phyloP scores from a whole-genome alignment of 345 rosid species.

The Aquilaria malaccensis region DNA sequence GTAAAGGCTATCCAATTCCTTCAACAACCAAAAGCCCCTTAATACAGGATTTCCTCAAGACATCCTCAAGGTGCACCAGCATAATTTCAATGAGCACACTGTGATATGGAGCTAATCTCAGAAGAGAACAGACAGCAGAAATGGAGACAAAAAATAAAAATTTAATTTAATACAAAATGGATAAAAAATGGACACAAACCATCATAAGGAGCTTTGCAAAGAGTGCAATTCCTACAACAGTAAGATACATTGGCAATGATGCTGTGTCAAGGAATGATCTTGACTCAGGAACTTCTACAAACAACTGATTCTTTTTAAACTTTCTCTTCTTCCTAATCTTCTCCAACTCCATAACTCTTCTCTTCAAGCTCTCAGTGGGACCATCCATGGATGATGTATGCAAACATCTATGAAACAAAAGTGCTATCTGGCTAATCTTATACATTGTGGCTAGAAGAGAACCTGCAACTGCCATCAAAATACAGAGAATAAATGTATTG shows the following conservation, averaged over 20 bases:
- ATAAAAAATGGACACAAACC: conserved; percentile 28
- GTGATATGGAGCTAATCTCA: too few species aligned
- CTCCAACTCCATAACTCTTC: conserved; percentile 40
- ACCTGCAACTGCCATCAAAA: conserved; percentile 2
- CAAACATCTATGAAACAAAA: conserved; percentile 29
- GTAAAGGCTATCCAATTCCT: too few species aligned
- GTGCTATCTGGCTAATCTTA: conserved; percentile 26
- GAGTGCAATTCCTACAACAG: conserved; percentile 59
- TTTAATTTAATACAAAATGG: background rate
- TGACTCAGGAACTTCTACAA: conserved; percentile 80
- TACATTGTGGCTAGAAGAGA: conserved; percentile 27
- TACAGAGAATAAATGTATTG: background rate
- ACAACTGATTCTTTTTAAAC: conserved; percentile 39
- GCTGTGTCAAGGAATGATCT: conserved; percentile 64
- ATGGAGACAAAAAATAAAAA: background rate
- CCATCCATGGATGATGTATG: conserved; percentile 32
- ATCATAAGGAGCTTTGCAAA: conserved; percentile 80
- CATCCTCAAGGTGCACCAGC: too few species aligned
- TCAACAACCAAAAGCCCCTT: too few species aligned
- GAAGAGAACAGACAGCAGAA: background rate
- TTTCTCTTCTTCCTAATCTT: conserved; percentile 42
- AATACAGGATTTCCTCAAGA: too few species aligned
- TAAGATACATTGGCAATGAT: conserved; percentile 64
- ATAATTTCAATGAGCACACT: too few species aligned
- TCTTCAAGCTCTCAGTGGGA: conserved; percentile 56